Evolutionary conservation across 2,329 filamentous ascomycete species (phyloP), one percentile per base, ranked within the genome.

Genomic region (Monosporascus sp.): DNA sequence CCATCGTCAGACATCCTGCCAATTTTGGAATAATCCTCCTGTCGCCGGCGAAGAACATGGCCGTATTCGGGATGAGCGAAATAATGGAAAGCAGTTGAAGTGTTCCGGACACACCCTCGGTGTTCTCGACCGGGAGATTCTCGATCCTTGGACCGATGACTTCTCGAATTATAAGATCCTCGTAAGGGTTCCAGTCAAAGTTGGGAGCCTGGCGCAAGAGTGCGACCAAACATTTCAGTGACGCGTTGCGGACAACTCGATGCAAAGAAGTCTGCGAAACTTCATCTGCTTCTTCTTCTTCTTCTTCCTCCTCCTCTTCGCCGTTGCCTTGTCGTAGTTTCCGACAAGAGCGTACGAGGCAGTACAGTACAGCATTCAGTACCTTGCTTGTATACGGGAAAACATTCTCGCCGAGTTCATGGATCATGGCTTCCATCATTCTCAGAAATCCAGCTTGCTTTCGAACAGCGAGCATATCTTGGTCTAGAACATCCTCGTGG

Each of bases 401-500:
- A 51, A 95, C 83, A 51, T 86, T 86, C 5, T 81, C 84, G 51
- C 92, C 91, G 37, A 97, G 80, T 51, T 94, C 91, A 53, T 88
- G 87, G 55, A 97, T 84, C 67, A 97, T 84, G 11, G 93, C 85
- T 55, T 91, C 86, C 49, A 94, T 79, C 90, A 97, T 94, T 66
- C 95, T 96, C 50, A 96, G 74, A 66, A 97, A 84, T 75, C 95
- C 94, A 54, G 94, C 81, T 69, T 97, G 93, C 69, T 92, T 94
- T 63, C 92, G 84, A 11, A 81, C 72, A 17, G 82, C 80, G 26
- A 92, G 72, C 14, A 87, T 57, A 45, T 89, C 81, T 27, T 78
- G 72, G 1, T 76, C 68, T 48, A 91, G 80, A 1, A 77, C 66
- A 52, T 79, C 74, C 49, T 81, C 75, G 3, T 79, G 72, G 7